Base-by-base conservation (phyloP, 345 rosid genomes). In the Hibiscus syriacus region DNA sequence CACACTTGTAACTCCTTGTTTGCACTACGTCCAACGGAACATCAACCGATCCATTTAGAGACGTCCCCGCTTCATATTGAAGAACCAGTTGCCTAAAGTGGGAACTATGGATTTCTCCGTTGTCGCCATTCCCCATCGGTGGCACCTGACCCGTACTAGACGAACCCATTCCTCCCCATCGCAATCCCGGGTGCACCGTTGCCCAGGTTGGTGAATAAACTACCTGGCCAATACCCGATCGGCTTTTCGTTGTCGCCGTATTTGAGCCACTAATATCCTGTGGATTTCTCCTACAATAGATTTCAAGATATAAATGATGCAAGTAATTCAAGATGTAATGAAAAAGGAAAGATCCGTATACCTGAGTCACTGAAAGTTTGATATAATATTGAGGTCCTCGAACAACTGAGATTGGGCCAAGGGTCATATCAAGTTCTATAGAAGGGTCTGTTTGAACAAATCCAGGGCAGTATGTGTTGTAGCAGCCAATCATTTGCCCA, bases 201-300 rank as follows among this genome's bases (percentile, higher is more conserved):
- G 26, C 27, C 29, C 12, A 73, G 32, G 41, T 39, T 22, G 0
- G 8, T 0, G 26, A 67, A 60, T 29, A 67, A 52, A 26, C 12
- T 59, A n/a, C 22, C 39, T 1, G 68, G 30, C 34, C 45, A 36
- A 70, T 72, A 58, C 16, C 71, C 67, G 20, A 59, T 30, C 36
- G 50, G 5, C 29, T 6, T 55, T n/a, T 49, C 13, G 1, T 8
- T 36, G 17, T 66, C 66, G 2, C 53, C 49, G 17, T 48, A 22
- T 19, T 19, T n/a, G 0, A 55, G 70, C 71, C 71, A 72, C 67
- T 67, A 72, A 36, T 66, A 46, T 19, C 70, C 75, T 12, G 59
- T 48, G 0, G 54, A 23, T 38, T 45, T 46, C 10, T 38, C 41
- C 74, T 45, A 19, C 12, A 20, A 45, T 3, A 17, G 1, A 64